Conservation (phyloP, 768 basidiomycete genomes). For the Serendipita sp. region DNA sequence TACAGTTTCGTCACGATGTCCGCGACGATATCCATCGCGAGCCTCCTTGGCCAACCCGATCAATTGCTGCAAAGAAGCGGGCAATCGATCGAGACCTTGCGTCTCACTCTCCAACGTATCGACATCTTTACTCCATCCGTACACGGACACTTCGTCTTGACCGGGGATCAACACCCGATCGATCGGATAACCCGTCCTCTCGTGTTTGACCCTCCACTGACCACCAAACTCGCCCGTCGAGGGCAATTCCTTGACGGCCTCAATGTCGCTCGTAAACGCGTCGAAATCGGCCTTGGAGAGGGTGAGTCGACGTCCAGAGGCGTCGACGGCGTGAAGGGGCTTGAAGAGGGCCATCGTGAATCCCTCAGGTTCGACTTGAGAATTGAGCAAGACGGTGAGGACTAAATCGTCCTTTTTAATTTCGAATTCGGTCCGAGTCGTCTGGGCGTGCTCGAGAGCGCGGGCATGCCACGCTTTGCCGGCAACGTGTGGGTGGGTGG, state of each 20-base stretch:
- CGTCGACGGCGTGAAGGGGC: constrained; percentile 1
- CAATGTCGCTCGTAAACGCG: background rate
- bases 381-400: background rate
- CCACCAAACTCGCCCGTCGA: background rate
- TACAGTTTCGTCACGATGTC: background rate
- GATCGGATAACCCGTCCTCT: background rate
- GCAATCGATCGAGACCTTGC: background rate
- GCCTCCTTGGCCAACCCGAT: background rate
- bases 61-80: background rate
- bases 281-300: constrained; percentile 4
- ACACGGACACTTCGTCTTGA: background rate
- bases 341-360: constrained; percentile 7
- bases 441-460: background rate
- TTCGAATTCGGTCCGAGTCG: background rate
- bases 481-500: background rate
- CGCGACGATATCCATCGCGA: background rate
- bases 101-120: background rate
- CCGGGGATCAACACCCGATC: background rate
- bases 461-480: constrained; percentile 4
- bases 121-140: constrained; percentile 1
- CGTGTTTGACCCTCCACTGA: background rate
- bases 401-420: background rate
- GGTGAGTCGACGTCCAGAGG: background rate
- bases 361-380: constrained; percentile 6
- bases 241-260: background rate